Base-by-base conservation (phyloP, 2,329 filamentous ascomycete species). In the Diaporthe ilicicola region DNA sequence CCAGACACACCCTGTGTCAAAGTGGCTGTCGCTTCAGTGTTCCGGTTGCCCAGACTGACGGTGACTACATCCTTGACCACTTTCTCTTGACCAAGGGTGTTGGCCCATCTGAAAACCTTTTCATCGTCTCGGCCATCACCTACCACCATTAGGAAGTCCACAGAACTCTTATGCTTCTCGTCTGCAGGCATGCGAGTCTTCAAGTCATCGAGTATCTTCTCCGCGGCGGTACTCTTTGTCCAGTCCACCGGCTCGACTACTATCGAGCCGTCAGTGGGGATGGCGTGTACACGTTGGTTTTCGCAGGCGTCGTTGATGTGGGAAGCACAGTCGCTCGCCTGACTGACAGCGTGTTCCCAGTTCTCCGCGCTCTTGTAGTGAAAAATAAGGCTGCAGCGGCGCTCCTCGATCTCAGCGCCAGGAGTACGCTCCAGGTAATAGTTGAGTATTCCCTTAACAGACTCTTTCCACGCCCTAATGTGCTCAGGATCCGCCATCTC, bases 231-330 rank as follows among this genome's bases (percentile, higher is more conserved):
- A 50, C 90, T 90, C 84, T 98, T 98, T 78, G 93, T 96, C 86
- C 92, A 97, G 78, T 94, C 91, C 51, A 92, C 88, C 6, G 94
- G 92, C 79, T 97, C 95, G 19, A 98, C 94, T 13, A 95, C 86
- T 64, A 98, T 90, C 51, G 91, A 92, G 39, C 93, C 90, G 70
- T 96, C 93, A 17, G 94, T 85, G 1, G 93, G 92, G 22, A 97
- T 89, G 6, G 95, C 95, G 77, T 94, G 94, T 5, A 98, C 92
- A 39, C 91, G 89, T 81, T 97, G 93, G 69, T 88, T 89, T 78
- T 94, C 92, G 79, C 94, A 97, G 0, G 94, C 93, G 78, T 97
- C 95, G 78, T 98, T 98, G 85, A 98, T 96, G 77, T 98, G 95
- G 73, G 93, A 95, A 0, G 94, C 94, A 77, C 94, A 97, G 79